Evolutionary conservation across 78 protist genomes (phyloP), one percentile per base, ranked within the genome.

Genomic region (Diacronema lutheri): DNA sequence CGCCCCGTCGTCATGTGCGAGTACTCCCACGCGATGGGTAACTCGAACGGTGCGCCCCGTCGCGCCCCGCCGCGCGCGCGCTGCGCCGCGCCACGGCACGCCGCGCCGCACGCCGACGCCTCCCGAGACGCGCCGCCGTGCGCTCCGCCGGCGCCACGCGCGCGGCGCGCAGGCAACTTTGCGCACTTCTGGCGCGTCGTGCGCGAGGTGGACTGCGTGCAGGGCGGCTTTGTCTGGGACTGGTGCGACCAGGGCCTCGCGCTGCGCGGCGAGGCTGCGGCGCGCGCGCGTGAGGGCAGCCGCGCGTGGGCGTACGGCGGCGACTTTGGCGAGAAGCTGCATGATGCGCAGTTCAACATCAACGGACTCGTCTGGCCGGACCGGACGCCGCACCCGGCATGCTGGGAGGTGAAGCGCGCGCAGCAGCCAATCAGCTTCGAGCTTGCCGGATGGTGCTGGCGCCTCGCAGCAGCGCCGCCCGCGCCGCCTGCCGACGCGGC

Each of bases 221-320:
- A 74, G 83, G 88, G 88, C 29, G 88, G 88, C 23, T 85, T 85
- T 83, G 62, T 85, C 41, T 85, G 88, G 88, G 88, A 85, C 76
- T 85, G 83, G 83, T 62, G 29, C 7, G 88, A 85, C 62, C 88
- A 85, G 76, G 88, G 88, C 6, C 71, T 85, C n/a, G 29, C 0
- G 41, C n/a, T n/a, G n/a, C n/a, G n/a, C n/a, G n/a, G n/a, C n/a
- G n/a, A n/a, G n/a, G n/a, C n/a, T n/a, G n/a, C n/a, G n/a, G n/a
- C n/a, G n/a, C n/a, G n/a, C n/a, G n/a, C n/a, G n/a, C n/a, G n/a
- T n/a, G n/a, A n/a, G n/a, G n/a, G n/a, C n/a, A n/a, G n/a, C n/a
- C n/a, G n/a, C 38, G 23, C 31, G 6, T 85, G 89, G 89, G 89
- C 74, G 19, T 85, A 85, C 78, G 89, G 89, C 55, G 89, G 74